Conservation (phyloP, 306 rosid species). For the Arachis hypogaea region DNA sequence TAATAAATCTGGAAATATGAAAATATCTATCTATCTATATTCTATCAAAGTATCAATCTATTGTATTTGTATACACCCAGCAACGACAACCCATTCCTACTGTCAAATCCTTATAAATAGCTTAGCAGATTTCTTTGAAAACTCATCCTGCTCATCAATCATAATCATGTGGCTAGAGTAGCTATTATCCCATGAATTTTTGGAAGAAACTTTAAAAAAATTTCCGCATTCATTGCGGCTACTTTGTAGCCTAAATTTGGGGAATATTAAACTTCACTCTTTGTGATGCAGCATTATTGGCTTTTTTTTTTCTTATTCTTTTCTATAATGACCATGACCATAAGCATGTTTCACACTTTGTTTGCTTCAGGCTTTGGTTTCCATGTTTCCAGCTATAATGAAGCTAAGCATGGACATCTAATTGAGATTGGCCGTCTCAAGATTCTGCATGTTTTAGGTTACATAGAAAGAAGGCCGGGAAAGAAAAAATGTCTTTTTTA, state of each 20-base stretch:
- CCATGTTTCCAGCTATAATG: neutral
- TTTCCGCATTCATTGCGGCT: constrained; percentile 1
- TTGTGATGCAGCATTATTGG: neutral
- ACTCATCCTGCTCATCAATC: neutral
- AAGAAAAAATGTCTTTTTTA: too few relatives aligned
- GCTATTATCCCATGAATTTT: neutral
- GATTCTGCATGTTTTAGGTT: constrained; percentile 1
- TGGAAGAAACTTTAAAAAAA: neutral
- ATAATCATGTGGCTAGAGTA: neutral
- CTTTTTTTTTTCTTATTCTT: neutral
- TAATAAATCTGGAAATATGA: too few relatives aligned
- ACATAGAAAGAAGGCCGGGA: too few relatives aligned
- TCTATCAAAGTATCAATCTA: too few relatives aligned
- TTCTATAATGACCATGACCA: neutral
- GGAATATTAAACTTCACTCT: constrained; percentile 18
- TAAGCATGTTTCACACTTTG: neutral
- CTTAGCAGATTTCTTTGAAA: neutral
- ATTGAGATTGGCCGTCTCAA: neutral
- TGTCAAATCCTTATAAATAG: neutral
- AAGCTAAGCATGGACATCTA: neutral
- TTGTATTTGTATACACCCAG: neutral
- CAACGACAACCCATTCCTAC: neutral
- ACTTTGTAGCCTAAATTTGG: constrained; percentile 6
- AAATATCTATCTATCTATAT: too few relatives aligned
- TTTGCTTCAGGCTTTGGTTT: constrained; percentile 7